A percentile compares a stretch with the other conserved stretches of the same genome.
Conservation (phyloP, 352 stramenopile species). For the Pythium periplocum region DNA sequence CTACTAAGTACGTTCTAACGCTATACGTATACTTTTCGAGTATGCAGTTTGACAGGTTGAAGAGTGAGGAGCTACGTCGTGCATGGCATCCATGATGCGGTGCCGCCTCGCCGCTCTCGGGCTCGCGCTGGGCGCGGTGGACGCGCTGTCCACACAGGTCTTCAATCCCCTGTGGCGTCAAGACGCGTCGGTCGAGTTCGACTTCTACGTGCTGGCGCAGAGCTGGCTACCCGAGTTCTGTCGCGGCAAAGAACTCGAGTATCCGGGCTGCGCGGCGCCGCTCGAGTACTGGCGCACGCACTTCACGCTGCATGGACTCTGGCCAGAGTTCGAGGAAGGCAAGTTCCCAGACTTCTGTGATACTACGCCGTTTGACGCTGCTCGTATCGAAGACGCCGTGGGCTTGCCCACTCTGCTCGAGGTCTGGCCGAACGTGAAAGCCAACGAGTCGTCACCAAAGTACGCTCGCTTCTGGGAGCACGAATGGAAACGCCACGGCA, state of each 20-base stretch:
- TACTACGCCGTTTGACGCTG: constrained; percentile 64
- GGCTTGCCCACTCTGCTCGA: constrained; percentile 67
- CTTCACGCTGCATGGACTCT: constrained; percentile 88
- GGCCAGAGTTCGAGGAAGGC: constrained; percentile 67
- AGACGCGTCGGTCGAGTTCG: constrained; percentile 28
- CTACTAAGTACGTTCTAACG: too few species aligned
- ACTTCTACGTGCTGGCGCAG: constrained; percentile 90
- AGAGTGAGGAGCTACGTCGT: too few species aligned
- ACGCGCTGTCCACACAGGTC: neutral
- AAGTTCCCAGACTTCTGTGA: constrained; percentile 75
- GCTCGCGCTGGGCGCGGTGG: too few species aligned
- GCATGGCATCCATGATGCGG: too few species aligned
- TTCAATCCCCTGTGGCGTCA: constrained; percentile 9
- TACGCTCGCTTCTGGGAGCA: constrained; percentile 91
- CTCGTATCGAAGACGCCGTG: constrained; percentile 48
- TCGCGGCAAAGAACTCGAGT: constrained; percentile 40
- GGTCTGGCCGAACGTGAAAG: constrained; percentile 89
- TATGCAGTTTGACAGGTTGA: too few species aligned
- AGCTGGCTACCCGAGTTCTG: constrained; percentile 90
- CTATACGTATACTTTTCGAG: too few species aligned
- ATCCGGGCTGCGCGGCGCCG: constrained; percentile 62
- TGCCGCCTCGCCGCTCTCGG: too few species aligned
- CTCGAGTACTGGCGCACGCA: constrained; percentile 76
- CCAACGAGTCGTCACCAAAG: constrained; percentile 29
- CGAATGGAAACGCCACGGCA: constrained; percentile 93